A percentile compares a stretch with the other conserved stretches of the same genome.
Evolutionary conservation across 2,329 filamentous ascomycete species (phyloP).

Genomic region (Rhinocladiella similis): DNA sequence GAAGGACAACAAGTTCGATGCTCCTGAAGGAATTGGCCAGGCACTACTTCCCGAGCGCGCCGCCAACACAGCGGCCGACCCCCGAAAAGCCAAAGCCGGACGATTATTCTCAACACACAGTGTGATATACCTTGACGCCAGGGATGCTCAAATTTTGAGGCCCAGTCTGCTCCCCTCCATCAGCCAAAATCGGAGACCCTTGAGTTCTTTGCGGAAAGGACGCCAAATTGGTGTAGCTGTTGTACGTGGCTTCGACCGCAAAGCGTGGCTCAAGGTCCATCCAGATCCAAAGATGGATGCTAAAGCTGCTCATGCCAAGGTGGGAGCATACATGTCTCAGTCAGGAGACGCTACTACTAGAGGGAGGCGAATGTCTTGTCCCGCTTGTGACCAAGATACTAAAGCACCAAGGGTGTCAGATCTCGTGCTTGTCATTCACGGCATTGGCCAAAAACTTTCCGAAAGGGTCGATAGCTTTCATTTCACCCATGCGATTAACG

Average conservation of each 20-base stretch:
- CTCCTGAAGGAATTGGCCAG: conserved; percentile 11
- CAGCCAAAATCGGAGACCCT: conserved; percentile 78
- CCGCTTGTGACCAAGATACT: conserved; percentile 63
- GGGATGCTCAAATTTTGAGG: conserved; percentile 79
- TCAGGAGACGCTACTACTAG: conserved; percentile 29
- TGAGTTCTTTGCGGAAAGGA: conserved; percentile 82
- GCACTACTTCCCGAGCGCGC: conserved; percentile 10
- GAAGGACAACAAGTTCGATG: conserved; percentile 32
- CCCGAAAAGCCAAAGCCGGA: conserved; percentile 25
- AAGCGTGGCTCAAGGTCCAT: conserved; percentile 73
- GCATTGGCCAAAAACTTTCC: conserved; percentile 94
- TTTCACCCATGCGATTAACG: conserved; percentile 94
- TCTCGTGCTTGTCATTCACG: conserved; percentile 86
- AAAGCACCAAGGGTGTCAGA: conserved; percentile 72
- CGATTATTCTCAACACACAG: conserved; percentile 70
- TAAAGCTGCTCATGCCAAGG: conserved; percentile 42
- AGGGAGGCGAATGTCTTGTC: conserved; percentile 40
- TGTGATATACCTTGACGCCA: conserved; percentile 80
- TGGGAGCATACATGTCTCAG: conserved; percentile 28
- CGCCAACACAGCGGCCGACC: conserved; percentile 26
- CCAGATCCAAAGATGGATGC: conserved; percentile 47
- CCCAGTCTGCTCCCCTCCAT: conserved; percentile 81
- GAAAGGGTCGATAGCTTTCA: conserved; percentile 95
- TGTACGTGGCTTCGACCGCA: conserved; percentile 82
- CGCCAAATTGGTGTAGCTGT: conserved; percentile 80